Evolutionary conservation across 208 protist species (phyloP).

Genomic region (Zelonia costaricensis): DNA sequence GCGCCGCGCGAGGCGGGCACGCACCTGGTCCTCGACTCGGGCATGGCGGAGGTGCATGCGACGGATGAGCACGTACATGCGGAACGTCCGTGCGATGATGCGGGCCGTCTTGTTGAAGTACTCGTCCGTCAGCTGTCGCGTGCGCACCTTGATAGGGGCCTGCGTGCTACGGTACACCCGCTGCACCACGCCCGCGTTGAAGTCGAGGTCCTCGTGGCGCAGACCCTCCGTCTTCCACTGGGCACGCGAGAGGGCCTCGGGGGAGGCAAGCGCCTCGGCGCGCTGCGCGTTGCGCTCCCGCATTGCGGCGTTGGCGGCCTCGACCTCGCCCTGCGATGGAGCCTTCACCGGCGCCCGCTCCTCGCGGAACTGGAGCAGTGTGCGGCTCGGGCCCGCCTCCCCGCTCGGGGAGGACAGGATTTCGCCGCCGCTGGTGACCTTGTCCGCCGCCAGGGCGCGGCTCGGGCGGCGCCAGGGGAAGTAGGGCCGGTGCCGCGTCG

Average conservation of each 20-base stretch:
- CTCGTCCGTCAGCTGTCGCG: slow-evolving; percentile 42
- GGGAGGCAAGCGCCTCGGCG: slow-evolving; percentile 32
- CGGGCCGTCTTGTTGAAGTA: slow-evolving; percentile 72
- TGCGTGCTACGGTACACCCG: slow-evolving; percentile 53
- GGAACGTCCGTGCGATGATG: slow-evolving; percentile 75
- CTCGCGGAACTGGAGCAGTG: slow-evolving; percentile 62
- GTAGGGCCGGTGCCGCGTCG: slow-evolving; percentile 39
- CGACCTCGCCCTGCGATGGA: slow-evolving; percentile 46
- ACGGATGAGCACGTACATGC: slow-evolving; percentile 57
- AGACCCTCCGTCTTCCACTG: slow-evolving; percentile 79
- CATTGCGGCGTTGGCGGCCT: slow-evolving; percentile 60
- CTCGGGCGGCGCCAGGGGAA: slow-evolving; percentile 63
- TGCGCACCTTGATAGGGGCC: slow-evolving; percentile 39
- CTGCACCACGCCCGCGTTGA: slow-evolving; percentile 85
- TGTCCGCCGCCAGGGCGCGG: slow-evolving; percentile 15
- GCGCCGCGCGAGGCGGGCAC: slow-evolving; percentile 31
- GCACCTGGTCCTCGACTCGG: slow-evolving; percentile 20
- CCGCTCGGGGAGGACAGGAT: background rate
- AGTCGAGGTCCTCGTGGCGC: slow-evolving; percentile 71
- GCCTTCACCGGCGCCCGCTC: slow-evolving; percentile 30
- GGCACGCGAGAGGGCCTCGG: slow-evolving; percentile 50
- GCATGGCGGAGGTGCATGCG: slow-evolving; percentile 26
- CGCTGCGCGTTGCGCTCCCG: slow-evolving; percentile 27
- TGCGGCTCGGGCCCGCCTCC: slow-evolving; percentile 1
- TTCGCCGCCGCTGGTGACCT: background rate